These are phyloP conservation scores for Lactifluus volemus DNA, from an alignment of 768 basidiomycete genomes.

Conservation along the genomic window DNA sequence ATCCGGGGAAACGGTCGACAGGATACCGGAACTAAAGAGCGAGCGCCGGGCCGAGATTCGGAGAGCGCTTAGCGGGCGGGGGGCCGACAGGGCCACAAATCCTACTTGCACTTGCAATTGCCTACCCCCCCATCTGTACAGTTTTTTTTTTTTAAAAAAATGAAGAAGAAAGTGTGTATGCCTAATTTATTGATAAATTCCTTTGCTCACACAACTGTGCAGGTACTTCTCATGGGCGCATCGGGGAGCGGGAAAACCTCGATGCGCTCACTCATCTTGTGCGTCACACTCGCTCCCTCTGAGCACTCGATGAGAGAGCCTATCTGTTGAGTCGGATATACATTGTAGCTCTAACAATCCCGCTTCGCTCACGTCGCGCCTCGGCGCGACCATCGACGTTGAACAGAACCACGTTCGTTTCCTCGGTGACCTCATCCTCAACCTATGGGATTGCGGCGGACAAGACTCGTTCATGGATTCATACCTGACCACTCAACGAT, in stretches of 20 bases:
- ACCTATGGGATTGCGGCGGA: conserved; percentile 98
- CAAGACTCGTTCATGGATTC: conserved; percentile 98
- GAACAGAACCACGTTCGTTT: conserved; percentile 97
- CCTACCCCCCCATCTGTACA: neutral
- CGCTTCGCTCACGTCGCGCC: conserved; percentile 79
- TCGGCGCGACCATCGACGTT: conserved; percentile 96
- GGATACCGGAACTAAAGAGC: too few species aligned
- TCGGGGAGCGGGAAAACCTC: conserved; percentile 93
- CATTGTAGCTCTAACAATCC: conserved; percentile 81
- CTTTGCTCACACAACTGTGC: neutral
- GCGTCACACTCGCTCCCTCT: conserved; percentile 28
- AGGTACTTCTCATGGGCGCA: conserved; percentile 98
- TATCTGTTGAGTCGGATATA: conserved; percentile 13
- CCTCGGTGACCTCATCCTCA: conserved; percentile 90
- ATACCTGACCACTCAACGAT: conserved; percentile 84
- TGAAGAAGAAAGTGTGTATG: conserved; percentile 30
- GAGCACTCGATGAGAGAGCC: neutral
- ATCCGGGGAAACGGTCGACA: too few species aligned
- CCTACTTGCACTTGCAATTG: neutral
- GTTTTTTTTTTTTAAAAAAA: conserved; percentile 16
- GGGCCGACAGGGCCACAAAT: too few species aligned
- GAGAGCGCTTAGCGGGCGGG: too few species aligned
- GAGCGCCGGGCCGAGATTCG: too few species aligned
- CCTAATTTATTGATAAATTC: neutral
- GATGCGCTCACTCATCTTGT: conserved; percentile 99